Evolutionary conservation across 176 grass and related monocot species (phyloP).

Genomic region (Oryza glaberrima): DNA sequence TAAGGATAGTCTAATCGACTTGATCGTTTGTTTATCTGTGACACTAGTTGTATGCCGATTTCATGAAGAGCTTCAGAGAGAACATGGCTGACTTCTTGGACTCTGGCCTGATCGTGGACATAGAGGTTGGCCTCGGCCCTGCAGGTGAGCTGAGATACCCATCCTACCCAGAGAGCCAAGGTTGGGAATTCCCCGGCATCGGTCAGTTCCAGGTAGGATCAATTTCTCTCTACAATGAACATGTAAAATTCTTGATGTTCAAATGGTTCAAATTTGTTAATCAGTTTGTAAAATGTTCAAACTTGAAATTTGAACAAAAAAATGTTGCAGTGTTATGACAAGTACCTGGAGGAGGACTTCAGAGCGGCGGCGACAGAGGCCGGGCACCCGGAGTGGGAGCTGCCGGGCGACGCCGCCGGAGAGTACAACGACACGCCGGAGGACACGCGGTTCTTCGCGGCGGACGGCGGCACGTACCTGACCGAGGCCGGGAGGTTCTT

Average conservation of each 20-base stretch:
- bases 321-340: conserved; percentile 74
- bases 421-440: conserved; percentile 61
- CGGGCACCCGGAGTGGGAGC: conserved; percentile 69
- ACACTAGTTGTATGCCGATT: conserved; percentile 67
- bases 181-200: conserved; percentile 84
- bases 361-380: conserved; percentile 41
- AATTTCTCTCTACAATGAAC: background rate
- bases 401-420: conserved; percentile 52
- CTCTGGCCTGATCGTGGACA: conserved; percentile 64
- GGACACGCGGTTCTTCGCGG: conserved; percentile 69
- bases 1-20: background rate
- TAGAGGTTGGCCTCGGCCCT: conserved; percentile 83
- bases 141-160: conserved; percentile 84
- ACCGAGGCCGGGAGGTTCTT: conserved; percentile 67
- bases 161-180: conserved; percentile 63
- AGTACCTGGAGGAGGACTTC: conserved; percentile 72
- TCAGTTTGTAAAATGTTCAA: background rate
- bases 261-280: too few relatives aligned
- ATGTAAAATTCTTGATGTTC: background rate
- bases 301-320: too few relatives aligned
- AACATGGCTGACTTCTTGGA: conserved; percentile 82
- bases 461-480: conserved; percentile 52
- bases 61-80: conserved; percentile 86
- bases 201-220: conserved; percentile 67
- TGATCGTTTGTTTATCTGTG: background rate